A percentile compares a stretch with the other conserved stretches of the same genome.
These are phyloP conservation scores for Torulaspora globosa DNA, from an alignment of 1,139 yeast genomes.

Conservation along the genomic window DNA sequence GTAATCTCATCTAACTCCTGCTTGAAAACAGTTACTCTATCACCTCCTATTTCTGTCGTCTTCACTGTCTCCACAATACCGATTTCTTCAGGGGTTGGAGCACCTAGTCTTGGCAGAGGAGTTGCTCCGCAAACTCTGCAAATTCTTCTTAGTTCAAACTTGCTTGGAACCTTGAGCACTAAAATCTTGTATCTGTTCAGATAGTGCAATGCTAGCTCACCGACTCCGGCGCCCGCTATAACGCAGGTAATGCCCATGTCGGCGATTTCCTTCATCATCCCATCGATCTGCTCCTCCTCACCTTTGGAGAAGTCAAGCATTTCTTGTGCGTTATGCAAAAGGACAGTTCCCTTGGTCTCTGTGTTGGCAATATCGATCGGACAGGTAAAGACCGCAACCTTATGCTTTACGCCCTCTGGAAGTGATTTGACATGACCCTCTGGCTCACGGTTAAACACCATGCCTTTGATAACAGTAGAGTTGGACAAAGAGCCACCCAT, in stretches of 20 bases:
- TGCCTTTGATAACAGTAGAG: slow-evolving; percentile 85
- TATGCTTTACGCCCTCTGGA: slow-evolving; percentile 48
- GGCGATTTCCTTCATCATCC: slow-evolving; percentile 73
- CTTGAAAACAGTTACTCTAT: slow-evolving; percentile 89
- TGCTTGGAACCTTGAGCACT: slow-evolving; percentile 85
- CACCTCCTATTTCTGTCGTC: slow-evolving; percentile 94
- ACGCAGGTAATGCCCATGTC: slow-evolving; percentile 86
- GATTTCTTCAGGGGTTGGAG: slow-evolving; percentile 92
- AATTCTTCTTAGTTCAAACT: slow-evolving; percentile 88
- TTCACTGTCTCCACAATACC: slow-evolving; percentile 85
- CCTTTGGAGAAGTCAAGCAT: slow-evolving; percentile 95
- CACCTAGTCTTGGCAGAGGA: slow-evolving; percentile 90
- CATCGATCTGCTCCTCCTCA: slow-evolving; percentile 90
- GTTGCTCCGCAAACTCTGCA: slow-evolving; percentile 98
- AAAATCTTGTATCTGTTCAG: slow-evolving; percentile 80
- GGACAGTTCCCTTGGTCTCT: slow-evolving; percentile 95
- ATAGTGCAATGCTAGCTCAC: slow-evolving; percentile 90
- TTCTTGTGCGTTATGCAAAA: slow-evolving; percentile 91
- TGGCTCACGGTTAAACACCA: slow-evolving; percentile 97
- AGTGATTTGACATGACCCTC: slow-evolving; percentile 80
- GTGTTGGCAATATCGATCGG: slow-evolving; percentile 93
- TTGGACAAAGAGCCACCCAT: slow-evolving; percentile 82
- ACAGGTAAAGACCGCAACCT: slow-evolving; percentile 89
- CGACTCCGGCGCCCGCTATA: slow-evolving; percentile 88
- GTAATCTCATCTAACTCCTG: slow-evolving; percentile 63